A percentile compares a stretch with the other conserved stretches of the same genome.
Evolutionary conservation across 2,329 filamentous ascomycete species (phyloP).

Genomic region (Emmonsia crescens): DNA sequence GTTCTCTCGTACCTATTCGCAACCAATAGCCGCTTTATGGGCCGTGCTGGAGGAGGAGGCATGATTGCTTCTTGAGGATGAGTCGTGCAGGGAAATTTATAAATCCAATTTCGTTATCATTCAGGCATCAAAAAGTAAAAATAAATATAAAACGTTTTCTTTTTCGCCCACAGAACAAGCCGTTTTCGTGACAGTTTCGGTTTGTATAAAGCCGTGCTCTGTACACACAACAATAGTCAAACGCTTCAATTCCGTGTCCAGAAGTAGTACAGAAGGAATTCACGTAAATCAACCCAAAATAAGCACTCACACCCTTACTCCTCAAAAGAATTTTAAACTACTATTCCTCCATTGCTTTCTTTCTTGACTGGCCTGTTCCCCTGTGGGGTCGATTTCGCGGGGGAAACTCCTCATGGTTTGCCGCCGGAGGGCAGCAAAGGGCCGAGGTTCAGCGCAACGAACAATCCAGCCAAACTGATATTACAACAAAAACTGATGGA

Average conservation of each 20-base stretch:
- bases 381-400: background rate
- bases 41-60: slow-evolving; percentile 18
- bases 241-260: background rate
- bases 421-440: background rate
- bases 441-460: background rate
- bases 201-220: too few relatives aligned
- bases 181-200: background rate
- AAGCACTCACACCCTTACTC: background rate
- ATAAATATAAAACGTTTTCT: background rate
- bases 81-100: background rate
- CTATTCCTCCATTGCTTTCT: background rate
- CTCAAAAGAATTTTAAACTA: background rate
- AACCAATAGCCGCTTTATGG: slow-evolving; percentile 42
- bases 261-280: background rate
- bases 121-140: background rate
- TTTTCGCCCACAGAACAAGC: too few relatives aligned
- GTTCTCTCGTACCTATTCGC: slow-evolving; percentile 39
- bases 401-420: background rate
- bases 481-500: background rate
- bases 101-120: background rate
- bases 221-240: too few relatives aligned
- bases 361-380: background rate
- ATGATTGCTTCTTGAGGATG: background rate
- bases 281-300: background rate
- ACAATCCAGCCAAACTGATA: background rate